Conservation (phyloP, 768 basidiomycete genomes). For the Rhizopogon vesiculosus region DNA sequence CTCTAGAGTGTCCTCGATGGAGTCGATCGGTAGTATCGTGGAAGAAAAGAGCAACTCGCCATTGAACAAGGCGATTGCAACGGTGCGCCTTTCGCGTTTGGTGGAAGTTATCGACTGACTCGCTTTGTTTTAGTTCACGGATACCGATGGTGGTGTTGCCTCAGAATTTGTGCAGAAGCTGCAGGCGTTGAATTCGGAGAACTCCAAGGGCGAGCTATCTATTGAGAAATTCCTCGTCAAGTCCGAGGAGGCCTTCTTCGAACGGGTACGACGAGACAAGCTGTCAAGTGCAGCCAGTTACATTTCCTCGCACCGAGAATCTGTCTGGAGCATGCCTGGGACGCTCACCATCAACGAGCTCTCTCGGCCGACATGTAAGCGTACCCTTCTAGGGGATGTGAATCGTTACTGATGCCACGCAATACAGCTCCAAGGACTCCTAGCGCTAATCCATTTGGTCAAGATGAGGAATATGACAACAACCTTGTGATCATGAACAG, state of each 20-base stretch:
- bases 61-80: slow-evolving; percentile 88
- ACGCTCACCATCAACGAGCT: slow-evolving; percentile 49
- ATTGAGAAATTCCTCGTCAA: slow-evolving; percentile 90
- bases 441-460: slow-evolving; percentile 48
- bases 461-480: slow-evolving; percentile 44
- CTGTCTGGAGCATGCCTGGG: slow-evolving; percentile 68
- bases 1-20: slow-evolving; percentile 79
- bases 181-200: slow-evolving; percentile 72
- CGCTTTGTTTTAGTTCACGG: slow-evolving; percentile 67
- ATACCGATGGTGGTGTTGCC: slow-evolving; percentile 89
- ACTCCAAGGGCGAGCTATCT: slow-evolving; percentile 87
- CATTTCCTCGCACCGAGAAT: slow-evolving; percentile 75
- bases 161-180: slow-evolving; percentile 85
- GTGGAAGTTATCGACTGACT: background rate
- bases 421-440: slow-evolving; percentile 36
- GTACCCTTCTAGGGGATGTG: background rate
- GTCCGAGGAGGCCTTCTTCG: slow-evolving; percentile 92
- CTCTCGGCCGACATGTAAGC: slow-evolving; percentile 75
- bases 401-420: slow-evolving; percentile 2
- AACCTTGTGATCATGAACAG: slow-evolving; percentile 76
- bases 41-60: slow-evolving; percentile 90
- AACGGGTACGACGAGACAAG: slow-evolving; percentile 85
- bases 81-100: slow-evolving; percentile 41
- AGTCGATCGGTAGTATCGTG: slow-evolving; percentile 87
- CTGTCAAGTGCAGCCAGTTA: slow-evolving; percentile 78